Conservation (phyloP, 2,329 filamentous ascomycete species). For the Pseudocercospora fuligena region DNA sequence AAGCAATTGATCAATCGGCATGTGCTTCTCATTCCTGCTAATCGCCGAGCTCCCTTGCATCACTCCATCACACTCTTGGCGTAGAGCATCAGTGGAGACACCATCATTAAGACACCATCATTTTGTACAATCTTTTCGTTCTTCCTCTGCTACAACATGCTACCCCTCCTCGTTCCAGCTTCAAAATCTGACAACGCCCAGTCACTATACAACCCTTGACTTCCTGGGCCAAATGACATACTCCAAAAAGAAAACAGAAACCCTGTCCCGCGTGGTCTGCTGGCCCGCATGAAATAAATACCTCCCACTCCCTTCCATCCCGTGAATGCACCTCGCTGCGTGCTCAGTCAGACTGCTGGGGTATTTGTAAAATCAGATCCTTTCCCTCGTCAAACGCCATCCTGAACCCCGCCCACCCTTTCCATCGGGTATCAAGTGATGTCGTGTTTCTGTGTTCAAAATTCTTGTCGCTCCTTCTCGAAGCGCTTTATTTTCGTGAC, state of each 20-base stretch:
- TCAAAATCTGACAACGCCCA: background rate
- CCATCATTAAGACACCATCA: background rate
- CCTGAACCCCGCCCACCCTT: background rate
- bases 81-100: background rate
- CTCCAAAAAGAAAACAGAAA: background rate
- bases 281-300: background rate
- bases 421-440: background rate
- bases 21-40: slow-evolving; percentile 1
- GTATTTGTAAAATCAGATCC: slow-evolving; percentile 1
- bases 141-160: background rate
- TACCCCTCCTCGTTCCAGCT: background rate
- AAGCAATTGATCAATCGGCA: background rate
- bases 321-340: slow-evolving; percentile 6
- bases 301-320: background rate
- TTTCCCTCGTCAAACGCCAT: background rate
- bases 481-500: background rate
- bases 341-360: slow-evolving; percentile 8
- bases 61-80: background rate
- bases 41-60: background rate
- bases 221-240: background rate
- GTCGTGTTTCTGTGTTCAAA: background rate
- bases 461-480: background rate
- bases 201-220: background rate
- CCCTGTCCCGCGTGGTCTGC: background rate
- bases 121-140: background rate